phyloP scores from a whole-genome alignment of 495 filamentous ascomycete genomes.

The Talaromyces proteolyticus region DNA sequence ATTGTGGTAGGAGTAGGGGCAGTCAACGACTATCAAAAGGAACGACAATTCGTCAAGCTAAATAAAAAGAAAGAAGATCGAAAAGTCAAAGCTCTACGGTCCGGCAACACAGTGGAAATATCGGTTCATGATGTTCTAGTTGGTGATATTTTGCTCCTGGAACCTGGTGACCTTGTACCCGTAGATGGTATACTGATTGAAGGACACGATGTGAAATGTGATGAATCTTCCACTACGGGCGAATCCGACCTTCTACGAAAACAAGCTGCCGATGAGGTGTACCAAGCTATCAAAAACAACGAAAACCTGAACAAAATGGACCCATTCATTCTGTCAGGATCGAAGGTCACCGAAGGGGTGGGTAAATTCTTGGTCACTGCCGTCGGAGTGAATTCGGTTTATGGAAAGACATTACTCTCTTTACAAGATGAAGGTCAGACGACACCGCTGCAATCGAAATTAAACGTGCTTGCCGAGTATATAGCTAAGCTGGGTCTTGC shows the following conservation, averaged over 20 bases:
- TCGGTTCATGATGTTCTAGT: conserved; percentile 76
- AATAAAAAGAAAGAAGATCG: conserved; percentile 71
- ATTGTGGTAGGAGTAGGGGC: conserved; percentile 66
- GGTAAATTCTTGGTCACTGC: conserved; percentile 84
- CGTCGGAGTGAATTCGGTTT: conserved; percentile 79
- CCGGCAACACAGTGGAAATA: conserved; percentile 69
- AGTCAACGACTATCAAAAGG: conserved; percentile 68
- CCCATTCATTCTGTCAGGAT: conserved; percentile 89
- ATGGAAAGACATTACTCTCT: conserved; percentile 92
- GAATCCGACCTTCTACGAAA: conserved; percentile 81
- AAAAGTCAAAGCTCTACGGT: conserved; percentile 67
- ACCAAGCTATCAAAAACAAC: conserved; percentile 67
- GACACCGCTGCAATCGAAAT: conserved; percentile 89
- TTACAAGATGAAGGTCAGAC: conserved; percentile 85
- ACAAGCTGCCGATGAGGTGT: conserved; percentile 69
- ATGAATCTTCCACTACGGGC: conserved; percentile 79
- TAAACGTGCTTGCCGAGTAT: conserved; percentile 85
- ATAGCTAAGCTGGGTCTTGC: conserved; percentile 89
- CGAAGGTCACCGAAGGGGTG: conserved; percentile 87
- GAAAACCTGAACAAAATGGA: conserved; percentile 78
- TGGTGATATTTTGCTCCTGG: conserved; percentile 77
- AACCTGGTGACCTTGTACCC: conserved; percentile 84
- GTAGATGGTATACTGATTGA: conserved; percentile 73
- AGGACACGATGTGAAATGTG: conserved; percentile 71
- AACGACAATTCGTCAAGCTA: conserved; percentile 62